phyloP scores from a whole-genome alignment of 306 rosid species.

The Malus fusca region DNA sequence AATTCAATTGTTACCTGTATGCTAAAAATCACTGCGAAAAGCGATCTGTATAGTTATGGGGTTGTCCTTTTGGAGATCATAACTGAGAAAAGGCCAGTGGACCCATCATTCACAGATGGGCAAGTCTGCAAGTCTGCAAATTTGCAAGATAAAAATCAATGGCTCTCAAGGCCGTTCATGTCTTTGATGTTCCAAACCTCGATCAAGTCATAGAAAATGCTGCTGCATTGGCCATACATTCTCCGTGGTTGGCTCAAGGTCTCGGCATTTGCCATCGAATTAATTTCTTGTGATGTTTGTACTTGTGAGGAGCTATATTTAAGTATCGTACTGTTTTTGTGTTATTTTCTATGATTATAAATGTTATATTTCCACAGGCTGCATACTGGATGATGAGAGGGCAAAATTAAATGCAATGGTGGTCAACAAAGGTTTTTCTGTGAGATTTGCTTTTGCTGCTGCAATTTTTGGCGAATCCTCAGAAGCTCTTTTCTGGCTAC shows the following conservation, averaged over 20 bases:
- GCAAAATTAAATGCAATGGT: slow-evolving; percentile 81
- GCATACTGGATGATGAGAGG: slow-evolving; percentile 84
- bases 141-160: background rate
- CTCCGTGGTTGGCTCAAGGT: slow-evolving; percentile 11
- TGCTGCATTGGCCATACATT: slow-evolving; percentile 9
- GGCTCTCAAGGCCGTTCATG: slow-evolving; percentile 48
- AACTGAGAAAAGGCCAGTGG: no score
- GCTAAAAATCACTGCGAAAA: no score
- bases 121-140: background rate
- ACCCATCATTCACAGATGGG: background rate
- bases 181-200: slow-evolving; percentile 41
- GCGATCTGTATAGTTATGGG: no score
- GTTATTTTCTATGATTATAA: slow-evolving; percentile 18
- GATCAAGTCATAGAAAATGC: slow-evolving; percentile 28
- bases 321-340: slow-evolving; percentile 3
- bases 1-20: no score
- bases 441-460: slow-evolving; percentile 88
- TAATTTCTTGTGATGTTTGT: slow-evolving; percentile 13
- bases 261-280: background rate
- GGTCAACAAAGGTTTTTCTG: slow-evolving; percentile 69
- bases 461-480: slow-evolving; percentile 81
- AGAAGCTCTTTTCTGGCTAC: slow-evolving; percentile 96
- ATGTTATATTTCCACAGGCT: slow-evolving; percentile 47
- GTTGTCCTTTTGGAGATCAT: no score
- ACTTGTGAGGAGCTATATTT: slow-evolving; percentile 6